Evolutionary conservation across 2,329 filamentous ascomycete species (phyloP).

Genomic region (Tympanopsis confertula): DNA sequence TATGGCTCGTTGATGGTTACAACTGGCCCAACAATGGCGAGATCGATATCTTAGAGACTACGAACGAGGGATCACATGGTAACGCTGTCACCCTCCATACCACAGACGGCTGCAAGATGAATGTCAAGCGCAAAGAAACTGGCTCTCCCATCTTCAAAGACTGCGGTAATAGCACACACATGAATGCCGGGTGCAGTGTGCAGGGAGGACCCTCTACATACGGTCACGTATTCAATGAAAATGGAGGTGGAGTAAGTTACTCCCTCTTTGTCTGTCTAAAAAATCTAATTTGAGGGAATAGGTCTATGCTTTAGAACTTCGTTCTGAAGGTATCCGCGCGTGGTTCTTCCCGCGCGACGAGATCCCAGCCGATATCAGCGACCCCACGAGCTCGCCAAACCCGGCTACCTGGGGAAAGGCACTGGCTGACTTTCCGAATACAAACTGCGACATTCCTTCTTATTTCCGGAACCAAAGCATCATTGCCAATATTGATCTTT

Average conservation of each 20-base stretch:
- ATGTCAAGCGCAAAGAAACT: constrained; percentile 39
- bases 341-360: constrained; percentile 43
- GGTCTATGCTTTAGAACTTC: constrained; percentile 44
- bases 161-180: constrained; percentile 37
- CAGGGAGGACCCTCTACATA: constrained; percentile 27
- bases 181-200: constrained; percentile 48
- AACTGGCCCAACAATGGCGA: constrained; percentile 56
- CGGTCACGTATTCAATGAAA: constrained; percentile 37
- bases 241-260: constrained; percentile 40
- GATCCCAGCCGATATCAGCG: constrained; percentile 39
- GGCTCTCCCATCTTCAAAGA: constrained; percentile 27
- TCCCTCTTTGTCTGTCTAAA: too few relatives aligned
- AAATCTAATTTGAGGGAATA: too few relatives aligned
- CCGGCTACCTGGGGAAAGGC: constrained; percentile 51
- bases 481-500: constrained; percentile 54
- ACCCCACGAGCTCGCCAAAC: constrained; percentile 39
- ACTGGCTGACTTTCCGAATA: constrained; percentile 53
- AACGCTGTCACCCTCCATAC: constrained; percentile 53
- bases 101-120: constrained; percentile 34
- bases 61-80: constrained; percentile 38
- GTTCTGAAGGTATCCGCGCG: constrained; percentile 45
- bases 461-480: constrained; percentile 58
- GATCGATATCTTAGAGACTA: constrained; percentile 50
- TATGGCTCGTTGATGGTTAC: constrained; percentile 50
- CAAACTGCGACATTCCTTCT: constrained; percentile 42